Conservation (phyloP, 805 yeast genomes). For the Barnettozyma salicaria region DNA sequence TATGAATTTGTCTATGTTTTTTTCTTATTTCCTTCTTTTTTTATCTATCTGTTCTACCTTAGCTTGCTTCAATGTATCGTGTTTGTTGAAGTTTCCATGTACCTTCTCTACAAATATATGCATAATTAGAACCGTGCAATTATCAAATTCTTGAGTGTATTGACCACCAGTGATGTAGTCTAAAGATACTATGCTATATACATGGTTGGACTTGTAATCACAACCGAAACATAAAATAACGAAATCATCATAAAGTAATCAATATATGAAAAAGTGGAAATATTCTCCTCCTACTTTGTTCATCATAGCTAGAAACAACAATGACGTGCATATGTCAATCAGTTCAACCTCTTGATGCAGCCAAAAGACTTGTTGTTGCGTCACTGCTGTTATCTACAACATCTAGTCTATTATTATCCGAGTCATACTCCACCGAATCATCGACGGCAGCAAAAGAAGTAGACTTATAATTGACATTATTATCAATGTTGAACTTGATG, state of each 20-base stretch:
- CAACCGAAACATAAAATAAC: too few relatives aligned
- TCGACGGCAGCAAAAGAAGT: constrained; percentile 7
- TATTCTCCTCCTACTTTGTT: too few relatives aligned
- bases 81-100: too few relatives aligned
- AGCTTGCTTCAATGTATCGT: constrained; percentile 1
- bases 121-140: too few relatives aligned
- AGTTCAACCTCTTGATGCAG: constrained; percentile 11
- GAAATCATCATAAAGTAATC: too few relatives aligned
- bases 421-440: constrained; percentile 1
- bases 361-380: constrained; percentile 17
- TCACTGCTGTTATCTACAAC: constrained; percentile 16
- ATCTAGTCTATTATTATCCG: not conserved
- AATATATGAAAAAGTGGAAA: too few relatives aligned
- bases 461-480: constrained; percentile 27
- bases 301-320: not conserved
- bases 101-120: too few relatives aligned
- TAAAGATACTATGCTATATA: too few relatives aligned
- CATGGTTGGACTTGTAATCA: too few relatives aligned
- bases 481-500: constrained; percentile 30
- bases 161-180: too few relatives aligned
- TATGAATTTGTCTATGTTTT: not conserved
- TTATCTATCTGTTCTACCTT: not conserved
- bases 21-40: not conserved
- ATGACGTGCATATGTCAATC: not conserved
- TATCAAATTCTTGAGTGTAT: too few relatives aligned